These are phyloP conservation scores for Leishmania amazonensis DNA, from an alignment of 208 protist genomes.

Conservation along the genomic window DNA sequence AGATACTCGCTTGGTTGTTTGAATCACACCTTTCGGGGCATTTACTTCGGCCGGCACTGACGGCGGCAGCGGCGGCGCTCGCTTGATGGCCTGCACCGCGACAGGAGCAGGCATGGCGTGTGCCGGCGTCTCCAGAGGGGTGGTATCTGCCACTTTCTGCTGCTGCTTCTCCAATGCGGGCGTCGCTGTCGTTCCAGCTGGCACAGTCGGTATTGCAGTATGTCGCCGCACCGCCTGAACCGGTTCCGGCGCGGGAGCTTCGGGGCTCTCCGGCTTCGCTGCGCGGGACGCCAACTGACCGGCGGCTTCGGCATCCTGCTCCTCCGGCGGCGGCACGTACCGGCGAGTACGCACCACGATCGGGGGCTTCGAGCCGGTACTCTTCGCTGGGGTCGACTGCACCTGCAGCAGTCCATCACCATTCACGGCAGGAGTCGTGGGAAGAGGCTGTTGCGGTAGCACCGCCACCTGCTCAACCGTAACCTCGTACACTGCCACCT, in stretches of 20 bases:
- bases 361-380: conserved; percentile 22
- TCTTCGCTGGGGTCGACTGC: conserved; percentile 26
- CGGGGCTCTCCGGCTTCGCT: not conserved
- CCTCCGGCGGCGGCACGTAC: conserved; percentile 22
- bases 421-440: conserved; percentile 6
- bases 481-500: not conserved
- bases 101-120: not conserved
- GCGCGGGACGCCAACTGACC: not conserved
- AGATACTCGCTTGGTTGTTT: not conserved
- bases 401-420: conserved; percentile 6
- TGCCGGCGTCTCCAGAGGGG: not conserved
- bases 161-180: not conserved
- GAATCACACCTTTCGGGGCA: not conserved
- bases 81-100: conserved; percentile 15
- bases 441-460: not conserved
- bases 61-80: not conserved
- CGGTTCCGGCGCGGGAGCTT: conserved; percentile 1
- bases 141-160: not conserved
- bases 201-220: not conserved
- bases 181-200: not conserved
- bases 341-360: conserved; percentile 35
- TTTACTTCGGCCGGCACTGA: not conserved
- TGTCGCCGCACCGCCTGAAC: conserved; percentile 20
- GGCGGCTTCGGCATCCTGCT: conserved; percentile 7
- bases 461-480: conserved; percentile 1